A percentile compares a stretch with the other conserved stretches of the same genome.
Conservation (phyloP, 768 basidiomycete genomes). For the Russula sp. region DNA sequence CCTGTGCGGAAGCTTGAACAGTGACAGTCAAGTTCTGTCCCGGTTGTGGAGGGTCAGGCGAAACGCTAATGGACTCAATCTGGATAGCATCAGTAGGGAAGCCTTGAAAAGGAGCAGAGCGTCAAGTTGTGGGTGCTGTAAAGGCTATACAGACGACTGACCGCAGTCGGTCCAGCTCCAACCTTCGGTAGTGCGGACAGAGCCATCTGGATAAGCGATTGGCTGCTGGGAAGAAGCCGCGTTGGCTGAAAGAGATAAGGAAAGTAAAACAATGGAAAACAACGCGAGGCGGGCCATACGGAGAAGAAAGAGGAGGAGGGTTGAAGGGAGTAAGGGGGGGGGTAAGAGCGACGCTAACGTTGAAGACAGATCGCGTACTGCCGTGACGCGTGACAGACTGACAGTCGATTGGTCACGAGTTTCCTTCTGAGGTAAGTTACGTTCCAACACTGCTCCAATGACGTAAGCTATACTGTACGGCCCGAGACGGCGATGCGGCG, state of each 20-base stretch:
- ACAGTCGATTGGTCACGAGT: no score
- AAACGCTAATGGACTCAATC: conserved; percentile 66
- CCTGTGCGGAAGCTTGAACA: conserved; percentile 57
- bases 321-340: neutral
- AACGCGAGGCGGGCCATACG: conserved; percentile 34
- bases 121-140: conserved; percentile 5
- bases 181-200: conserved; percentile 41
- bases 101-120: conserved; percentile 41
- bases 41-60: conserved; percentile 86
- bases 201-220: conserved; percentile 33
- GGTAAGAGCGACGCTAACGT: no score
- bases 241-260: conserved; percentile 32
- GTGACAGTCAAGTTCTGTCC: conserved; percentile 86
- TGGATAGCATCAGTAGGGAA: conserved; percentile 47
- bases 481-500: neutral
- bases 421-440: no score
- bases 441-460: neutral
- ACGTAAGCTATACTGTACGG: neutral
- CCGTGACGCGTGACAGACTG: conserved; percentile 8
- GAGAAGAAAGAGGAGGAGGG: conserved; percentile 3
- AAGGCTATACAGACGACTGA: conserved; percentile 41
- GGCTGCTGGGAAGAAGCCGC: conserved; percentile 38
- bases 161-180: conserved; percentile 79
- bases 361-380: no score
- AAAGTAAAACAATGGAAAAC: conserved; percentile 35